Percentiles rank a stretch among this genome's conserved stretches.
Evolutionary conservation across 2,329 filamentous ascomycete species (phyloP).

Genomic region (Colletotrichum nymphaeae): DNA sequence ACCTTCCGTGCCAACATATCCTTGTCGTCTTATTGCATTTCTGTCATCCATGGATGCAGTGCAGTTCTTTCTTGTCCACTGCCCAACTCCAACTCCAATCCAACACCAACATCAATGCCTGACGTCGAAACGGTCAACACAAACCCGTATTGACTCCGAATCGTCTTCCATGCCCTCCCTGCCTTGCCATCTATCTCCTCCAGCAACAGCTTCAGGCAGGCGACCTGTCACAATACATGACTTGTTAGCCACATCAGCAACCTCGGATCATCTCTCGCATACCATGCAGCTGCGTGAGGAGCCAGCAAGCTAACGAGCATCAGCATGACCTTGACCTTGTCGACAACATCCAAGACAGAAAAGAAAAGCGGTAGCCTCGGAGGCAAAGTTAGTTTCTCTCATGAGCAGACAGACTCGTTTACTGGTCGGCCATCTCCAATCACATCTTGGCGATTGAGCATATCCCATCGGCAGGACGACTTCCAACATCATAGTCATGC

Average conservation of each 20-base stretch:
- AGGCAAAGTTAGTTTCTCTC: not conserved
- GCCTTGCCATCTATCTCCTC: not conserved
- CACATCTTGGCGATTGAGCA: slow-evolving; percentile 16
- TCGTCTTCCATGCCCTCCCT: not conserved
- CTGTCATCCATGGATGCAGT: not conserved
- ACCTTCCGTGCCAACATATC: slow-evolving; percentile 9
- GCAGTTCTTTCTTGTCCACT: not conserved
- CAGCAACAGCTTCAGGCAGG: not conserved
- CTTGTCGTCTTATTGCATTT: slow-evolving; percentile 11
- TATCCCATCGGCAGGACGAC: not conserved
- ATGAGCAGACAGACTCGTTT: not conserved
- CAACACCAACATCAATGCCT: not conserved
- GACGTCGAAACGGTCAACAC: not conserved
- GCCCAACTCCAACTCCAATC: not conserved
- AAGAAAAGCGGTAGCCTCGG: not conserved
- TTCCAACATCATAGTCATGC: not conserved
- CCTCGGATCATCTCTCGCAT: not conserved
- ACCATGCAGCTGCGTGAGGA: not conserved
- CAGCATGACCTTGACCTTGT: not conserved
- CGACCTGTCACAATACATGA: slow-evolving; percentile 20
- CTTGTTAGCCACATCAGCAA: slow-evolving; percentile 2
- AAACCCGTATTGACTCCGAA: not conserved
- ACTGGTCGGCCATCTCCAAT: slow-evolving; percentile 6
- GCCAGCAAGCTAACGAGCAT: not conserved
- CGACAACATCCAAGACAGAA: not conserved